Evolutionary conservation across 306 rosid genomes (phyloP).

Genomic region (Gastrolobium villosum): DNA sequence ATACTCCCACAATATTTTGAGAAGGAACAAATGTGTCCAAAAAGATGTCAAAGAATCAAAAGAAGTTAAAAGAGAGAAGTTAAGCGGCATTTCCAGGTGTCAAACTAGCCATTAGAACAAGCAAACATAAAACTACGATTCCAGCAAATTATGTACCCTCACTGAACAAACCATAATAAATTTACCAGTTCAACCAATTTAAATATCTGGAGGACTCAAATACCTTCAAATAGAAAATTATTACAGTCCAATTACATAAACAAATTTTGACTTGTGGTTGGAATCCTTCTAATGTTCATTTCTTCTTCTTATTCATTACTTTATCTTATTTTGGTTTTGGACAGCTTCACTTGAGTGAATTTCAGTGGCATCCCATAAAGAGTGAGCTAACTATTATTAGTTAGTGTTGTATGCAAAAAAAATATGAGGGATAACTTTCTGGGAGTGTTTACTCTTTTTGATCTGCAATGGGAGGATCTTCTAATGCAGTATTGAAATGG

Average conservation of each 20-base stretch:
- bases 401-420: not conserved
- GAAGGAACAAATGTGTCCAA: not conserved
- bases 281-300: not conserved
- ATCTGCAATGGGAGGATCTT: not conserved
- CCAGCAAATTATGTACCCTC: constrained; percentile 15
- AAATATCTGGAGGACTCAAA: constrained; percentile 19
- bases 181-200: constrained; percentile 32
- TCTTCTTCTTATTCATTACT: not conserved
- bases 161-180: not conserved
- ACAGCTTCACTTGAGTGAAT: not conserved
- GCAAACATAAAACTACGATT: not conserved
- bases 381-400: not conserved
- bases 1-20: not conserved
- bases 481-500: not conserved
- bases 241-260: constrained; percentile 24
- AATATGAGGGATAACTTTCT: not conserved
- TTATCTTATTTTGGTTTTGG: not conserved
- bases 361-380: not conserved
- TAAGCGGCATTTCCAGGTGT: constrained; percentile 10
- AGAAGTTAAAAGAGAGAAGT: not conserved
- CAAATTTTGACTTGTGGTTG: not conserved
- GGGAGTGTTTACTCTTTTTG: not conserved
- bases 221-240: constrained; percentile 15
- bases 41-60: constrained; percentile 24
- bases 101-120: constrained; percentile 28